Base-by-base conservation (phyloP, 2,329 filamentous ascomycete genomes). In the Aspergillus fumigatus region DNA sequence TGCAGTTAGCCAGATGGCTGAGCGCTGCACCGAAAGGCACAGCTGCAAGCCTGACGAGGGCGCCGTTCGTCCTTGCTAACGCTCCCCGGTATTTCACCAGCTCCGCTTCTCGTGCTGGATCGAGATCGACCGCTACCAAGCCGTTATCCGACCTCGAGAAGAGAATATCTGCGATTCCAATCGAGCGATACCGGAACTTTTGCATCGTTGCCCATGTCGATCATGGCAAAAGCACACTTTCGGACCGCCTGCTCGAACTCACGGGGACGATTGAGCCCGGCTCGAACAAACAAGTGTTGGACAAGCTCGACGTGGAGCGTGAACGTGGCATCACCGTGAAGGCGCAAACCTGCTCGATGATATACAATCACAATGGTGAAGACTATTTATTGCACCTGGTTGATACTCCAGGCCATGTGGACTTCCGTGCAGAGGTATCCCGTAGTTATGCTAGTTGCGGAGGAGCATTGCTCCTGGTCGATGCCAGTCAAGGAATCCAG, bases 121-220 rank as follows among this genome's bases (percentile, higher is more conserved):
- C 66, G 27, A 63, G 62, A 21, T 56, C 65, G 9, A 49, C 59
- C 4, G 51, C 65, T 2, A 66, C 59, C 9, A 68, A 70, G 52
- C 60, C 65, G 0, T 62, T 71, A 4, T 70, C 79, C n/a, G 80
- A 82, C 25, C 78, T 88, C 23, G 85, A 88, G 70, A 76, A 78
- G 56, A 79, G 85, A 50, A 81, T 82, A 38, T 70, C 75, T 4
- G 73, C 73, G 3, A 81, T 82, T 52, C 80, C 80, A 7, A 75
- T 82, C 53, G 79, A 81, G 40, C 74, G 79, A 40, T 82, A 84
- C 68, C 88, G 94, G 61, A 99, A 99, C 75, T 99, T 99, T 74
- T 99, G 94, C 76, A 97, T 99, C 68, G 93, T 99, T 52, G 94
- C 94, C 9, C 94, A 99, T 73, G 95, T 99, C 71, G 94, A 99